Evolutionary conservation across 805 yeast species (phyloP), one percentile per base, ranked within the genome.

Genomic region (Saccharomycopsis malanga): DNA sequence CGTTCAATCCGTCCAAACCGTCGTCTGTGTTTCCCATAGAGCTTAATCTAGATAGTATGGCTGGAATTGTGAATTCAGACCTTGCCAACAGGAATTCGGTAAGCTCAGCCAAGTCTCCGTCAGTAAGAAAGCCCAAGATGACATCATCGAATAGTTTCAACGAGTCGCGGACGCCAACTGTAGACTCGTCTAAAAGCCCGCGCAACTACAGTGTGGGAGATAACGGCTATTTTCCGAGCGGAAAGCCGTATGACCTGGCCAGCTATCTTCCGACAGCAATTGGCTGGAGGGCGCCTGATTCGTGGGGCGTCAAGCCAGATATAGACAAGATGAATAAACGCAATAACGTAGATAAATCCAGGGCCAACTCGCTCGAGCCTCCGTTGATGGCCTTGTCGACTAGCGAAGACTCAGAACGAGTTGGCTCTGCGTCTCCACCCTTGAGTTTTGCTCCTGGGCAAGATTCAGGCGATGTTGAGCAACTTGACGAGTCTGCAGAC

Each of bases 281-380:
- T 0, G 54, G 59, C 4, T 71, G 76, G 76, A 63, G 58, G 40
- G 73, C 75, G 1, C 76, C 76, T 1, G 76, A 71, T 53, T 64
- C 70, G 48, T 71, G 76, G 76, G 76, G 69, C 45, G 75, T 71
- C 18, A 69, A 70, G 40, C 57, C 55, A 12, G 62, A 61, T 21
- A 39, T 53, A 17, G 38, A 45, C 21, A 36, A 32, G 34, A 32
- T 40, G 18, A 50, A 41, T 22, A 34, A 45, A 32, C 24, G 37
- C 12, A 39, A 39, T 1, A 15, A 6, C 17, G 24, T 39, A 4
- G 37, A 32, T 15, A 41, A 46, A 34, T 20, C 38, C 2, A 18
- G 46, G 10, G 23, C 41, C 3, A 39, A 39, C 24, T 36, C 49
- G 7, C 24, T 46, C 20, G 50, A 42, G 4, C 46, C 42, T 3